Base-by-base conservation (phyloP, 2,329 filamentous ascomycete genomes). In the Pestalotiopsis fici region DNA sequence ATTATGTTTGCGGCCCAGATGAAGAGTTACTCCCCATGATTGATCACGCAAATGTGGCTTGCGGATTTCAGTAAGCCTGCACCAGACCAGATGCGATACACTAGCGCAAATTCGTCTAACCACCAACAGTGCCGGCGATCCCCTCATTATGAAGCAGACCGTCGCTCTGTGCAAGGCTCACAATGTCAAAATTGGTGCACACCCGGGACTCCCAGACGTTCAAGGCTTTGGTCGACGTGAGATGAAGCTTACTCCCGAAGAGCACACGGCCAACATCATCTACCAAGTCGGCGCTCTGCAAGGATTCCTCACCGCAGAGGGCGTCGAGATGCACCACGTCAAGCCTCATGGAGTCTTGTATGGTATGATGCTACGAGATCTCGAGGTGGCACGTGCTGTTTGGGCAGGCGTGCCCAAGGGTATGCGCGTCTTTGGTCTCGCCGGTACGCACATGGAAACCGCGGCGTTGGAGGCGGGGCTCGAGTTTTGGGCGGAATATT, bases 11-110 rank as follows among this genome's bases (percentile, higher is more conserved):
- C 68, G 87, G 87, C 9, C 87, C 87, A 5, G 88, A 90, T 69
- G 83, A 85, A 56, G 85, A 89, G 66, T 77, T 90, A 12, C 83
- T 90, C 50, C 86, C 87, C 3, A 77, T 88, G 67, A 88, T 90
- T 69, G 87, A 89, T 72, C 82, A 86, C 74, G 88, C 87, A 43
- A 90, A 90, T 71, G 76, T 90, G 11, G 87, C 87, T 13, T 90
- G 87, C 70, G 86, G 86, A 9, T 87, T 88, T 68, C 86, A 88
- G 73, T 72, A 63, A 70, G 71, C 68, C 2, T 9, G 13, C n/a
- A 27, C 3, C 21, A 18, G 6, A 15, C 25, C 4, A 18, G 5
- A 23, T 21, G 9, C n/a, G 9, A 9, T 28, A 15, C 15, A 11
- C 25, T 9, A 18, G 18, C 21, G 21, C 50, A 12, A 28, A 21